Evolutionary conservation across 352 stramenopile species (phyloP).

Genomic region (Globisporangium paddicum): DNA sequence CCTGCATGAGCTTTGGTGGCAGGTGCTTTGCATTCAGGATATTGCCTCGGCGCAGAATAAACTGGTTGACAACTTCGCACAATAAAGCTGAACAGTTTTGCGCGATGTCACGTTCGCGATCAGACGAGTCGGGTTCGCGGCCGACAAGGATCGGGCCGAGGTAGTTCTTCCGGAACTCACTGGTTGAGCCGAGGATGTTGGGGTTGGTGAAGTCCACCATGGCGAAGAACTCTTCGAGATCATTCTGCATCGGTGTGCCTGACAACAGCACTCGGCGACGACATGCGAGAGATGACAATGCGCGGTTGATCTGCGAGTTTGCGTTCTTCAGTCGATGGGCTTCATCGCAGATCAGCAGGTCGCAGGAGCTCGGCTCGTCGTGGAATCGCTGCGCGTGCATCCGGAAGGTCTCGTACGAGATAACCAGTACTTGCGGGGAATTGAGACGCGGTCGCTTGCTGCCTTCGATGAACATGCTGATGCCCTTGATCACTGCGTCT

Average conservation of each 20-base stretch:
- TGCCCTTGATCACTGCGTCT: conserved; percentile 78
- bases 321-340: conserved; percentile 98
- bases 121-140: conserved; percentile 87
- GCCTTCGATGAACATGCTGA: conserved; percentile 77
- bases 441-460: conserved; percentile 54
- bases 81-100: conserved; percentile 93
- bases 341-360: conserved; percentile 98
- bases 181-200: conserved; percentile 73
- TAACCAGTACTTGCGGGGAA: conserved; percentile 76
- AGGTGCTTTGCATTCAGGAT: conserved; percentile 98
- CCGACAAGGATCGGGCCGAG: conserved; percentile 86
- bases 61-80: conserved; percentile 97
- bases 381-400: conserved; percentile 91
- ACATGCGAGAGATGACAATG: conserved; percentile 76
- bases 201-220: conserved; percentile 94
- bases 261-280: conserved; percentile 94
- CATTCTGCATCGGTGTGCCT: conserved; percentile 98
- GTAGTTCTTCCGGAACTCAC: conserved; percentile 94
- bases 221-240: conserved; percentile 98
- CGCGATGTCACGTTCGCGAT: conserved; percentile 66
- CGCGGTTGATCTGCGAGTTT: conserved; percentile 91
- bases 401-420: conserved; percentile 91
- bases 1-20: conserved; percentile 97
- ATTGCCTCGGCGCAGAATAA: conserved; percentile 97
- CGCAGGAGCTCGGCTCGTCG: conserved; percentile 85